Percentiles rank a stretch among this genome's conserved stretches.
Conservation (phyloP, 2,329 filamentous ascomycete species). For the Alternaria ventricosa region DNA sequence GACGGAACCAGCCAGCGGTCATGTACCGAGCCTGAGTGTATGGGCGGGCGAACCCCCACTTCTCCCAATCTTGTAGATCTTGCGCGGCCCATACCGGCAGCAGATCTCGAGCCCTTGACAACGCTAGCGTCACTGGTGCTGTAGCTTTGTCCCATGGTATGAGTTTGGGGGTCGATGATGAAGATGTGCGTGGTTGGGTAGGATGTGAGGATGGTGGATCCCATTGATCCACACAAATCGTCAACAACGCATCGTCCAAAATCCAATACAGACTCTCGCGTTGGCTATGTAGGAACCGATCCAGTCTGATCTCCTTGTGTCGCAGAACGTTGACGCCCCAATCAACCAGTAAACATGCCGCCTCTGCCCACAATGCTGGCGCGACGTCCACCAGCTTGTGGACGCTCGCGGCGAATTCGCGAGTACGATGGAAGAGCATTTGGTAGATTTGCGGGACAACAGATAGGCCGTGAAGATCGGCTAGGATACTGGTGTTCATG, state of each 20-base stretch:
- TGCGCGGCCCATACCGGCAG: slow-evolving; percentile 8
- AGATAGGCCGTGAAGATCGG: slow-evolving; percentile 1
- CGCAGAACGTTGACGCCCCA: slow-evolving; percentile 14
- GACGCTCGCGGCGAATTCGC: slow-evolving; percentile 12
- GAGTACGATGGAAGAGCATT: slow-evolving; percentile 14
- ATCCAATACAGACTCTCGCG: slow-evolving; percentile 23
- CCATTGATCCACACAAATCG: slow-evolving; percentile 19
- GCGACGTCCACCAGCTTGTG: slow-evolving; percentile 1
- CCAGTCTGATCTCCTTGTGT: slow-evolving; percentile 6
- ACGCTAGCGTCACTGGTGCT: neutral
- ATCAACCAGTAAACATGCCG: slow-evolving; percentile 12
- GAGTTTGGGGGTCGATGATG: neutral
- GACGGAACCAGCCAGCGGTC: slow-evolving; percentile 11
- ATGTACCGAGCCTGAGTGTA: neutral
- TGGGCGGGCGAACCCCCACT: neutral
- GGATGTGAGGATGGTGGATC: slow-evolving; percentile 1
- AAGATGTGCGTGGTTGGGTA: neutral
- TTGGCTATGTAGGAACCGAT: slow-evolving; percentile 19
- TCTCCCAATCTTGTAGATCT: slow-evolving; percentile 7
- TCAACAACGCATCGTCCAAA: slow-evolving; percentile 21
- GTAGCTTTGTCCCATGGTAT: slow-evolving; percentile 10
- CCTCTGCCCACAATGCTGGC: slow-evolving; percentile 9
- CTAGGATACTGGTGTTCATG: slow-evolving; percentile 6
- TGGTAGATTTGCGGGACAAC: slow-evolving; percentile 9
- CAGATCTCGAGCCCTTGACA: neutral